phyloP scores from a whole-genome alignment of 1,139 yeast species.

The Lipomyces yarrowii region DNA sequence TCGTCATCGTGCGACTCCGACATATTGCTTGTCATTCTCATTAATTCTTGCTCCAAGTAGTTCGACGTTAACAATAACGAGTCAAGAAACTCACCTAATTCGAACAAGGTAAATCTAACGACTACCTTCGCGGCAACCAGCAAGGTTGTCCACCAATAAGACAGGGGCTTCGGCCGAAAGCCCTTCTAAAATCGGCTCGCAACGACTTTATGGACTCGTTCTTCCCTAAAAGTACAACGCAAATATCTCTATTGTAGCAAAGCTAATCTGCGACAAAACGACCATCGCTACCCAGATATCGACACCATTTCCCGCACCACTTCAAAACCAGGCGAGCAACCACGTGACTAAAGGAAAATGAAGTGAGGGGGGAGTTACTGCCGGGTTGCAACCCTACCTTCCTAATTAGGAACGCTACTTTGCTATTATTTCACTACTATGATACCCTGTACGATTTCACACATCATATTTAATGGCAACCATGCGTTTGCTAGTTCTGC shows the following conservation, averaged over 20 bases:
- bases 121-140: not conserved
- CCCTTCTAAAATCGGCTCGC: not conserved
- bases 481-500: too few relatives aligned
- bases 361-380: too few relatives aligned
- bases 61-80: not conserved
- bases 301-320: not conserved
- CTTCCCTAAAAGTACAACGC: not conserved
- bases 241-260: not conserved
- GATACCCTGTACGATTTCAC: too few relatives aligned
- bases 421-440: too few relatives aligned
- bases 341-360: too few relatives aligned
- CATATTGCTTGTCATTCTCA: not conserved
- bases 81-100: not conserved
- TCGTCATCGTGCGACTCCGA: conserved; percentile 9
- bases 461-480: too few relatives aligned
- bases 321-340: too few relatives aligned
- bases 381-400: too few relatives aligned
- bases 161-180: not conserved
- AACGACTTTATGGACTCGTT: not conserved
- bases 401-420: too few relatives aligned
- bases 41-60: not conserved
- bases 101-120: not conserved
- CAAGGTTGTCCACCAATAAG: not conserved
- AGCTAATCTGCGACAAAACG: not conserved
- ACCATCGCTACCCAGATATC: not conserved